Percentiles rank a stretch among this genome's conserved stretches.
phyloP scores from a whole-genome alignment of 129 eudicot species.

The Helichrysum umbraculigerum region DNA sequence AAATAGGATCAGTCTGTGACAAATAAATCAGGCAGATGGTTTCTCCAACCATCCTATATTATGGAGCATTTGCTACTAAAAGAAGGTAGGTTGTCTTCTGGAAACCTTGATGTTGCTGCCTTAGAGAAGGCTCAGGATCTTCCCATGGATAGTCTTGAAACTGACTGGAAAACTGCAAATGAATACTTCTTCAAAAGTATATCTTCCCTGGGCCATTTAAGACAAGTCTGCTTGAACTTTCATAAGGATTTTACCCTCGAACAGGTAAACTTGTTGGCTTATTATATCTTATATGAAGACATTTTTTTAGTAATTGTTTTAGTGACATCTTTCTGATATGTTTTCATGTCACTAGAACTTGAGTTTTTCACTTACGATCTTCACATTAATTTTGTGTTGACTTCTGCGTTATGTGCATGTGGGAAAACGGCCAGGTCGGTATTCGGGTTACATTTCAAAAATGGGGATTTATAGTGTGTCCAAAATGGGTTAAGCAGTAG shows the following conservation, averaged over 20 bases:
- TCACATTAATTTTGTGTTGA: no score
- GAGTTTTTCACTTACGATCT: neutral
- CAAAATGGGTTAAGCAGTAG: neutral
- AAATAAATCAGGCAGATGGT: conserved; percentile 49
- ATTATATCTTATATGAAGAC: neutral
- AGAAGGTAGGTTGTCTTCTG: conserved; percentile 35
- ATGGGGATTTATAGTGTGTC: no score
- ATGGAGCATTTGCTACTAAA: conserved; percentile 74
- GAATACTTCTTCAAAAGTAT: conserved; percentile 83
- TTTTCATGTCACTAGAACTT: neutral
- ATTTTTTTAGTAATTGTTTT: no score
- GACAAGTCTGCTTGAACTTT: conserved; percentile 62
- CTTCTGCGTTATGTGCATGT: no score
- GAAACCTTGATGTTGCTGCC: conserved; percentile 27
- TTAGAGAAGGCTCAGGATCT: conserved; percentile 27
- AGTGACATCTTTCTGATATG: neutral
- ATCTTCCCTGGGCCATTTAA: conserved; percentile 56
- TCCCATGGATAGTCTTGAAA: conserved; percentile 35
- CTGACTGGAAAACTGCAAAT: conserved; percentile 76
- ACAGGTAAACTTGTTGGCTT: conserved; percentile 57
- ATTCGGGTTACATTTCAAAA: no score
- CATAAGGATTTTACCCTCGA: conserved; percentile 75
- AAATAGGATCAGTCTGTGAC: conserved; percentile 44
- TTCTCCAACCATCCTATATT: conserved; percentile 71
- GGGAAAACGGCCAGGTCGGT: no score